These are phyloP conservation scores for Trichoderma atrobrunneum DNA, from an alignment of 2,329 filamentous ascomycete genomes.

Conservation along the genomic window DNA sequence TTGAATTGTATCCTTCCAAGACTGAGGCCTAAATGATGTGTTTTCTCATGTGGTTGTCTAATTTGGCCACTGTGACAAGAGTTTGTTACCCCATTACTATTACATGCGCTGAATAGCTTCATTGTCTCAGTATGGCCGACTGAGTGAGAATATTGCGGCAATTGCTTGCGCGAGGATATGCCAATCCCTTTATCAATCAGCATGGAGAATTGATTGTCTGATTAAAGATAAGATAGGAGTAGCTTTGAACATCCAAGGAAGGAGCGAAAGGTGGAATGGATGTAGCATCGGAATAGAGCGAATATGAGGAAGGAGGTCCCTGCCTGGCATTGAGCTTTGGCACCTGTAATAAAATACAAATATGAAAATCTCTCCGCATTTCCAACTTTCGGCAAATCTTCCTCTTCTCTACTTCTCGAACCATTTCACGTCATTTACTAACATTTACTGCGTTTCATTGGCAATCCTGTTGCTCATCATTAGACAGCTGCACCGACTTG, in stretches of 20 bases:
- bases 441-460: background rate
- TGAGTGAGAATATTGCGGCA: background rate
- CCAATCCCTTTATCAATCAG: background rate
- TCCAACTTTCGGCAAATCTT: too few species aligned
- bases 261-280: background rate
- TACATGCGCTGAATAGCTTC: background rate
- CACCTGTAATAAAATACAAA: background rate
- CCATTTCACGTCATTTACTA: background rate
- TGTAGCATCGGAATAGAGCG: background rate
- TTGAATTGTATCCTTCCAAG: background rate
- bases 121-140: background rate
- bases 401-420: background rate
- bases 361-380: background rate
- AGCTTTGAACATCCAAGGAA: background rate
- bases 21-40: background rate
- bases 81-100: rapidly evolving
- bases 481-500: background rate
- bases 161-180: background rate
- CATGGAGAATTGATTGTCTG: background rate
- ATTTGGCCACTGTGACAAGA: background rate
- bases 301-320: background rate
- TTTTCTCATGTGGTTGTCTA: background rate
- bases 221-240: background rate
- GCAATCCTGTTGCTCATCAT: too few species aligned
- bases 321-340: background rate